These are phyloP conservation scores for Termitomyces sp. DNA, from an alignment of 768 basidiomycete genomes.

Conservation along the genomic window DNA sequence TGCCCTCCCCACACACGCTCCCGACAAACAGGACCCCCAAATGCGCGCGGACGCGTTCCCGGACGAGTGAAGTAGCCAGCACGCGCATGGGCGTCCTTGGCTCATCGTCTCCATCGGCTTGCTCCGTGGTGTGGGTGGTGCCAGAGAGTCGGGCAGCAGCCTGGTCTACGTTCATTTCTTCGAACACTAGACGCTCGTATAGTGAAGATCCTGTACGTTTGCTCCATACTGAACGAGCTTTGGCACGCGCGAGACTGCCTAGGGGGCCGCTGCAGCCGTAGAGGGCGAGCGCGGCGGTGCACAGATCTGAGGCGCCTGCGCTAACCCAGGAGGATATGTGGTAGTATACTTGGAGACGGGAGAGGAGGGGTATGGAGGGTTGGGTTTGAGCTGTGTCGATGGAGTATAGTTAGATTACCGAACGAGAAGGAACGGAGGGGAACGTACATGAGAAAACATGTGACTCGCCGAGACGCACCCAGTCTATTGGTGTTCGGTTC, in stretches of 20 bases:
- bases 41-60: conserved; percentile 51
- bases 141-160: conserved; percentile 41
- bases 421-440: background rate
- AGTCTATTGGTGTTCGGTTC: conserved; percentile 20
- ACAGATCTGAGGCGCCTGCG: conserved; percentile 45
- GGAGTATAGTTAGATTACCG: background rate
- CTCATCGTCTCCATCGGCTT: conserved; percentile 17
- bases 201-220: conserved; percentile 22
- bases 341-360: conserved; percentile 56
- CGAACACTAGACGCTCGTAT: conserved; percentile 56
- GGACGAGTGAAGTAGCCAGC: conserved; percentile 51
- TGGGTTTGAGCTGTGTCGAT: conserved; percentile 8
- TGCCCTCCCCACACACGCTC: conserved; percentile 32
- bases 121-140: background rate
- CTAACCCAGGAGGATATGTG: conserved; percentile 42
- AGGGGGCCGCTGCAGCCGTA: conserved; percentile 31
- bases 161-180: conserved; percentile 50
- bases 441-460: conserved; percentile 31
- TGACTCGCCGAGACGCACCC: conserved; percentile 32
- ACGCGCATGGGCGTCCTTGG: conserved; percentile 41
- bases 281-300: conserved; percentile 57
- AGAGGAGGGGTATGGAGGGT: conserved; percentile 27
- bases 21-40: conserved; percentile 55
- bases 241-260: conserved; percentile 33
- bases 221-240: conserved; percentile 42